Conservation (phyloP, 2,329 filamentous ascomycete genomes). For the Endothia cerciana region DNA sequence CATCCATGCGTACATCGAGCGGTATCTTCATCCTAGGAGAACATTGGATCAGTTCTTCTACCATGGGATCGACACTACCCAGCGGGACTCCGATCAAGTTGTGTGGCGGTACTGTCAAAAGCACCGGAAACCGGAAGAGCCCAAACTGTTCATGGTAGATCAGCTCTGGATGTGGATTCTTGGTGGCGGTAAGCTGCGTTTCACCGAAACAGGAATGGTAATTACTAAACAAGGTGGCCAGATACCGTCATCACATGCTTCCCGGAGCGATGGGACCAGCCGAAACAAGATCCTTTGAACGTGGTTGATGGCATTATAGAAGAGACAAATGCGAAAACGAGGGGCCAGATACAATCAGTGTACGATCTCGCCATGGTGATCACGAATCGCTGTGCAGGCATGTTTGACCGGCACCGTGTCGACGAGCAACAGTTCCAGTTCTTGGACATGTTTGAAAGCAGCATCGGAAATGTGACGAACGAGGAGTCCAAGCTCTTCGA, state of each 20-base stretch:
- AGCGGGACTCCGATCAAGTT: conserved; percentile 65
- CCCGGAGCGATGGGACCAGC: conserved; percentile 62
- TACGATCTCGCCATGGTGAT: conserved; percentile 67
- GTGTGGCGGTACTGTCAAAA: conserved; percentile 60
- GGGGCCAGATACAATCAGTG: conserved; percentile 61
- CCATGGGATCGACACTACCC: conserved; percentile 64
- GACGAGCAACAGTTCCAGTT: conserved; percentile 66
- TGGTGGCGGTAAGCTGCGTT: conserved; percentile 39
- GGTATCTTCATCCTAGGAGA: conserved; percentile 60
- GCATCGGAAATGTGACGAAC: conserved; percentile 59
- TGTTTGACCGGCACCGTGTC: conserved; percentile 62
- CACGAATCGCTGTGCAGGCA: conserved; percentile 60
- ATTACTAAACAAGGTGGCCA: conserved; percentile 28
- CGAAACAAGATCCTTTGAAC: conserved; percentile 64
- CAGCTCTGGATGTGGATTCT: conserved; percentile 70
- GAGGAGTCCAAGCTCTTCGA: conserved; percentile 62
- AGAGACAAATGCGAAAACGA: conserved; percentile 66
- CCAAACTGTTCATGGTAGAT: conserved; percentile 70
- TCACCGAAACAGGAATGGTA: too few species aligned
- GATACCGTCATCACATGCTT: conserved; percentile 65
- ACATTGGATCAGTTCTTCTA: conserved; percentile 71
- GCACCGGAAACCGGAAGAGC: conserved; percentile 42
- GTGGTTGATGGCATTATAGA: conserved; percentile 67
- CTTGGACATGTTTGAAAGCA: conserved; percentile 69
- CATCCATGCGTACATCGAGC: conserved; percentile 51